A percentile compares a stretch with the other conserved stretches of the same genome.
Conservation (phyloP, 2,329 filamentous ascomycete species). For the Emmonsiellopsis sp. region DNA sequence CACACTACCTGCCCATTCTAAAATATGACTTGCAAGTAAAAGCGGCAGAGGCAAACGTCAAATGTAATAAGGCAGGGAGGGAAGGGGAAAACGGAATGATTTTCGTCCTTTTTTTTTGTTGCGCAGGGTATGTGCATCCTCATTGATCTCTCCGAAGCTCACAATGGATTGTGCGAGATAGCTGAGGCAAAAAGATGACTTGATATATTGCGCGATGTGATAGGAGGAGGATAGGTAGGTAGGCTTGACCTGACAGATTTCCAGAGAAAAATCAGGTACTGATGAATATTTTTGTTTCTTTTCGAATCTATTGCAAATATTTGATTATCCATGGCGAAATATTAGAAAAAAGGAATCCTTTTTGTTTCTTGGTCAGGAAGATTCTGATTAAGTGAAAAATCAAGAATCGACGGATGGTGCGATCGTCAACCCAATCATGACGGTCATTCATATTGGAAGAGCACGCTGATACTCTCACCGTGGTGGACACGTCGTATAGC, state of each 20-base stretch:
- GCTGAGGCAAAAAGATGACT: background rate
- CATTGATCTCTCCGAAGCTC: background rate
- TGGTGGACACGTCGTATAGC: constrained; percentile 93
- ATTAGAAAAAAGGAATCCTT: background rate
- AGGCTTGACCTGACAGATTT: background rate
- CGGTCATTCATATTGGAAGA: constrained; percentile 72
- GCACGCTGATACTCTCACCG: constrained; percentile 91
- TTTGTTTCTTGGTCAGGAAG: background rate
- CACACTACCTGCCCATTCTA: background rate
- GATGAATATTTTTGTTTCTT: no score
- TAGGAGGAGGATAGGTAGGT: background rate
- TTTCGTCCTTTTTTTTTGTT: background rate
- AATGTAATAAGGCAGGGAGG: background rate
- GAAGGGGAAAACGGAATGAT: background rate
- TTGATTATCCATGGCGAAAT: background rate
- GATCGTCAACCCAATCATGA: background rate
- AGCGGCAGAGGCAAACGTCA: background rate
- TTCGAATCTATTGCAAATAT: background rate
- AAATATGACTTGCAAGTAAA: background rate
- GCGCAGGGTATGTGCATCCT: background rate
- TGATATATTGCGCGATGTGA: background rate
- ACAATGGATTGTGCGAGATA: background rate
- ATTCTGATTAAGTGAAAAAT: background rate
- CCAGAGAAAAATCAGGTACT: background rate
- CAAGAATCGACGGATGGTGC: background rate